Evolutionary conservation across 1,284 basidiomycete species (phyloP).

Genomic region (Porodaedalea pini): DNA sequence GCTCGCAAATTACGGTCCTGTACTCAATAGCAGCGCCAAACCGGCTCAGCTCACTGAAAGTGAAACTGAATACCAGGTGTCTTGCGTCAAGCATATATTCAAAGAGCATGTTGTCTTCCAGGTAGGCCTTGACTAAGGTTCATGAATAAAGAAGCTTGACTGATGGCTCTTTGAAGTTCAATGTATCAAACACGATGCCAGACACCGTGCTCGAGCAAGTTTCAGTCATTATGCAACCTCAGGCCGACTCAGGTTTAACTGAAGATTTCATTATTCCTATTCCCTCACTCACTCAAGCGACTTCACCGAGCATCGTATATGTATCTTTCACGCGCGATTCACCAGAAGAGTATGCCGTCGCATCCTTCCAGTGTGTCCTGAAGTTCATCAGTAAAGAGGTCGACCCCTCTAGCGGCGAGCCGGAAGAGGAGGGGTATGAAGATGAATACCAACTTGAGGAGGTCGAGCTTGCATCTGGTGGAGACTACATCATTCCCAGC

Average conservation of each 20-base stretch:
- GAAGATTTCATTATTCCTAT: slow-evolving; percentile 97
- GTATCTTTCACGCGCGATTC: slow-evolving; percentile 88
- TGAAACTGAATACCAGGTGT: slow-evolving; percentile 98
- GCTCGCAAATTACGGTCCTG: slow-evolving; percentile 80
- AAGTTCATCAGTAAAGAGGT: slow-evolving; percentile 98
- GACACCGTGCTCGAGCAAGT: slow-evolving; percentile 96
- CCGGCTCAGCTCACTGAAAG: slow-evolving; percentile 88
- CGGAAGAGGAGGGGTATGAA: slow-evolving; percentile 97
- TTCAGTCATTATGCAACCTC: slow-evolving; percentile 88
- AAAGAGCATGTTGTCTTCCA: slow-evolving; percentile 96
- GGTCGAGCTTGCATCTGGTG: slow-evolving; percentile 85
- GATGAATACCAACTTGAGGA: slow-evolving; percentile 99
- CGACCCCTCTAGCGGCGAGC: slow-evolving; percentile 93
- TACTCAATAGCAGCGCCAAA: slow-evolving; percentile 84
- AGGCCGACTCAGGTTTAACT: slow-evolving; percentile 70
- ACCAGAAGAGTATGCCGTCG: slow-evolving; percentile 75
- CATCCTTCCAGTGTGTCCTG: slow-evolving; percentile 90
- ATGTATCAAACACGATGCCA: slow-evolving; percentile 97
- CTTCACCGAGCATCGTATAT: slow-evolving; percentile 82
- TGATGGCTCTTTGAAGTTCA: slow-evolving; percentile 60
- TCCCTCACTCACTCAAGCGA: slow-evolving; percentile 61
- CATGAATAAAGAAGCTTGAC: slow-evolving; percentile 12
- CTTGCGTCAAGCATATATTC: slow-evolving; percentile 96
- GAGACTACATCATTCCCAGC: slow-evolving; percentile 91
- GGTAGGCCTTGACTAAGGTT: slow-evolving; percentile 40